Evolutionary conservation across 805 yeast genomes (phyloP), one percentile per base, ranked within the genome.

Genomic region (Ogataea zsoltii): DNA sequence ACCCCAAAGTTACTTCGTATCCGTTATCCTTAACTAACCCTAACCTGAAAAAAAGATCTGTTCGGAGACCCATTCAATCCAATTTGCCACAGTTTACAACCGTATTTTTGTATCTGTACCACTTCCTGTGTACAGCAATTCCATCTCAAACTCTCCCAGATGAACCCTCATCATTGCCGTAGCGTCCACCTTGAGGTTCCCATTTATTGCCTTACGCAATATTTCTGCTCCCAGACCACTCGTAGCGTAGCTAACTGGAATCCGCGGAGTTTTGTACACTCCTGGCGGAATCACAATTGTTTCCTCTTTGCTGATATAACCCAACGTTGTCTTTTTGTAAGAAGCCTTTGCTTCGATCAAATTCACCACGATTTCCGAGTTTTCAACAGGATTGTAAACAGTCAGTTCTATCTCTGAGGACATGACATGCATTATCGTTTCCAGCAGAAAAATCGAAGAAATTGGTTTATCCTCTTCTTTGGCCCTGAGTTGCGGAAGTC

Each of bases 391-490:
- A 52, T 82, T 82, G 60, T 58, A 77, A 0, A 80, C 65, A 0
- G 74, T 72, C 45, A 82, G 56, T 52, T 80, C 83, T 4, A 79
- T 69, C 37, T 79, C 80, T 1, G 82, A 75, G 0, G 75, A 65
- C 63, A 80, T 63, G 3, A 82, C 51, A 58, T 82, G 85, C 63
- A 82, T 74, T 0, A 77, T 76, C 4, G 79, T 70, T 13, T 70
- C 74, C 1, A 75, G 42, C 6, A 82, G 61, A 45, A 80, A 80
- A 2, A 56, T 46, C 12, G 56, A 49, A 4, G 45, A 31, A 14
- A 76, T 75, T 11, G 55, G 33, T 15, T 41, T 36, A 4, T 49
- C 48, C 26, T 35, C 15, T 21, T 25, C 15, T 42, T 38, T 45
- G 5, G 14, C 50, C 11, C 25, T 38, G 18, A 63, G 47, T 19